Base-by-base conservation (phyloP, 768 basidiomycete species). In the Auricularia auricula-judae region DNA sequence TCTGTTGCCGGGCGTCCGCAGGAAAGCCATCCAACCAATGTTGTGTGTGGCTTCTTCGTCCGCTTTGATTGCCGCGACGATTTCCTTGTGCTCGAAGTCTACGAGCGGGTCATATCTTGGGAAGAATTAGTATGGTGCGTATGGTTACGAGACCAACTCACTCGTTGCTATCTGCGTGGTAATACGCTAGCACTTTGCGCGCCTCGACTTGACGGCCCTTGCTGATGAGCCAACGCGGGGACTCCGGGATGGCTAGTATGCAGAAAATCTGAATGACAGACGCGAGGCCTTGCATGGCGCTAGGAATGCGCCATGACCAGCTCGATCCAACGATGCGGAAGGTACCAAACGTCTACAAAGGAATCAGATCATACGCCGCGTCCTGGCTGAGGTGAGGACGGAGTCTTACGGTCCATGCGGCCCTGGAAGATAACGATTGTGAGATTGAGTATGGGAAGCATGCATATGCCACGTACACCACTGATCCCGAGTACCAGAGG, bases 121-220 rank as follows among this genome's bases (percentile, higher is more conserved):
- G 1, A 5, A 21, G 18, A 14, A 18, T 51, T 18, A 51, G 47
- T 18, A 16, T 11, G 21, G 14, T 18, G 5, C 11, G 16, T 51
- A 14, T 51, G 7, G 11, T 16, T 18, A 51, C 63, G 69, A 88
- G 79, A 0, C 86, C 84, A 68, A 87, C 85, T 2, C 78, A 76
- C 64, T 84, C 80, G 63, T 85, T 78, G 34, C 83, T 83, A 67
- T 82, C 80, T 2, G 87, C 86, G 70, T 92, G 91, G 69, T 86
- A 51, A 16, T 51, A 18, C 18, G 47, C 18, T 53, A 64, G 18
- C 23, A 66, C 11, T 18, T 66, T 81, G 66, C 62, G 84, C 84
- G 68, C 76, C 70, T 51, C 47, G 47, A 5, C 47, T 18, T 51
- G 47, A 4, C 47, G 47, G 58, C 86, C 86, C 71, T 83, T 82